Evolutionary conservation across 1,284 basidiomycete species (phyloP).

Genomic region (Cutaneotrichosporon cutaneum): DNA sequence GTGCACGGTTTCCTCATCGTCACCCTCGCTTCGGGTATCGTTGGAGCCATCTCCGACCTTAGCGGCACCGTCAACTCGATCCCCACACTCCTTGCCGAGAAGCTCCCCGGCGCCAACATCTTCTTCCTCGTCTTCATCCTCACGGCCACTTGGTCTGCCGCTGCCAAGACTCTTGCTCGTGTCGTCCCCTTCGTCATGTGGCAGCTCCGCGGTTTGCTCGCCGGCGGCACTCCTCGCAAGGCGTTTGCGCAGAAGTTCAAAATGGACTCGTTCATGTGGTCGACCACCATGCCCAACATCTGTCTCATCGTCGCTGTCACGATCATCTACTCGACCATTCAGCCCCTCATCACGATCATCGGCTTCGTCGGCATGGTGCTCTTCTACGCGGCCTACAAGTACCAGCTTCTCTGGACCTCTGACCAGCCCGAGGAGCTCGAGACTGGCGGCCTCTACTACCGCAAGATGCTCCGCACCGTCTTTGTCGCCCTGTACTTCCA

Average conservation of each 20-base stretch:
- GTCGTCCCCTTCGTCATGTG: conserved; percentile 73
- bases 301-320: conserved; percentile 47
- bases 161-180: conserved; percentile 77
- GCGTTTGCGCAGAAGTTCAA: conserved; percentile 45
- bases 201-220: conserved; percentile 78
- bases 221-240: conserved; percentile 83
- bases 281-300: conserved; percentile 44
- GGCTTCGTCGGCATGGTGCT: conserved; percentile 43
- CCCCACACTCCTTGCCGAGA: conserved; percentile 66
- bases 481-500: conserved; percentile 51
- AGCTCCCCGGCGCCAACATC: conserved; percentile 79
- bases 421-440: conserved; percentile 50
- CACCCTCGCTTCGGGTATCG: conserved; percentile 75
- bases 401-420: conserved; percentile 50
- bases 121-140: conserved; percentile 84
- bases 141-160: conserved; percentile 61
- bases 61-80: conserved; percentile 63
- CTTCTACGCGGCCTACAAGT: conserved; percentile 52
- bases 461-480: conserved; percentile 51
- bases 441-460: conserved; percentile 53
- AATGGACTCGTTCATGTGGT: conserved; percentile 43
- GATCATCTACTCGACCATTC: conserved; percentile 53
- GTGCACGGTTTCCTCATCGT: conserved; percentile 88
- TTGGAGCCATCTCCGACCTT: conserved; percentile 66
- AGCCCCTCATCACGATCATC: conserved; percentile 50